A percentile compares a stretch with the other conserved stretches of the same genome.
These are phyloP conservation scores for Erodium trifolium DNA, from an alignment of 441 rosid genomes.

Conservation along the genomic window DNA sequence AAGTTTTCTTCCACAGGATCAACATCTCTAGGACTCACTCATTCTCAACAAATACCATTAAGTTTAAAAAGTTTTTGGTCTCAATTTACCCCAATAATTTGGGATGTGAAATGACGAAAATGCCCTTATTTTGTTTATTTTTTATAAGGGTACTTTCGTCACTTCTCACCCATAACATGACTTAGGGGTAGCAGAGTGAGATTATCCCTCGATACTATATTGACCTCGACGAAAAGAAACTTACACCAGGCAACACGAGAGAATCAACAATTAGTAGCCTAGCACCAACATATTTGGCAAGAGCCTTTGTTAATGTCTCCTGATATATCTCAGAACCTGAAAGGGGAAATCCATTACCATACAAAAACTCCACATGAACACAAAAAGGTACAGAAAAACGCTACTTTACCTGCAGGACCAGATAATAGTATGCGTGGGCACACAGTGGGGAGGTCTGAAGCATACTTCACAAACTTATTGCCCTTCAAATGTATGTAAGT, in stretches of 20 bases:
- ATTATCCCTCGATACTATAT: neutral
- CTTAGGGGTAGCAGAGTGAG: too few relatives aligned
- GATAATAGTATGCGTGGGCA: conserved; percentile 85
- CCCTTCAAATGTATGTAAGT: conserved; percentile 80
- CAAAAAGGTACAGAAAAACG: neutral
- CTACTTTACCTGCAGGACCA: conserved; percentile 82
- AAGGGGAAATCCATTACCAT: conserved; percentile 12
- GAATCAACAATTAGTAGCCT: conserved; percentile 74
- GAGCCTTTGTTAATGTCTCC: conserved; percentile 83
- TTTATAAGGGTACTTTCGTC: too few relatives aligned
- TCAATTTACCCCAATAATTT: too few relatives aligned
- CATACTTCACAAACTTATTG: conserved; percentile 59
- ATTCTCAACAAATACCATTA: too few relatives aligned
- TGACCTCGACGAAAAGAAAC: conserved; percentile 17
- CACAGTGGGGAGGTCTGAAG: conserved; percentile 61
- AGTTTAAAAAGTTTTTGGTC: too few relatives aligned
- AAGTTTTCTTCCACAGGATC: conserved; percentile 52
- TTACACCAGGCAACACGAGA: conserved; percentile 91
- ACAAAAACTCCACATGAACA: neutral
- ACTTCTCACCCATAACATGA: too few relatives aligned
- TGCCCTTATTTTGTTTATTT: too few relatives aligned
- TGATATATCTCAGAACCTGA: conserved; percentile 98
- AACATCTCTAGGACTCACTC: conserved; percentile 38
- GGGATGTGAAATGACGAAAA: too few relatives aligned
- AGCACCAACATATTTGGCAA: conserved; percentile 83